Percentiles rank a stretch among this genome's conserved stretches.
Conservation (phyloP, 2,329 filamentous ascomycete species). For the Microdochium trichocladiopsis region DNA sequence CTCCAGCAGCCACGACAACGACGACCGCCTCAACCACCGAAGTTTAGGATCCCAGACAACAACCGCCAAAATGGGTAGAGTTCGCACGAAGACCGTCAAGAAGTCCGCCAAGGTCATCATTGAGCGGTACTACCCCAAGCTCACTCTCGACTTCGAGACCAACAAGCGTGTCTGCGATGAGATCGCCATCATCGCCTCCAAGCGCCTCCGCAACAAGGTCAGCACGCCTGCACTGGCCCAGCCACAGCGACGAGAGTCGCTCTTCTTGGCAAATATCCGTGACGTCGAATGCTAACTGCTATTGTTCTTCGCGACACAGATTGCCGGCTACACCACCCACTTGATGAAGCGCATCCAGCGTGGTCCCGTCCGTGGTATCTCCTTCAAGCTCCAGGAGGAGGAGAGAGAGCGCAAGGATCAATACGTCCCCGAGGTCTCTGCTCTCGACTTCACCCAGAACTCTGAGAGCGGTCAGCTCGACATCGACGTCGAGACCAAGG, state of each 20-base stretch:
- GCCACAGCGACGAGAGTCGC: no score
- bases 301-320: slow-evolving; percentile 39
- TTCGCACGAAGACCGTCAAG: slow-evolving; percentile 65
- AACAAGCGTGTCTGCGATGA: slow-evolving; percentile 99
- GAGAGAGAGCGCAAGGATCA: slow-evolving; percentile 99
- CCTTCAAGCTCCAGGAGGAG: slow-evolving; percentile 99
- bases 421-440: slow-evolving; percentile 98
- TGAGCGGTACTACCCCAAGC: slow-evolving; percentile 94
- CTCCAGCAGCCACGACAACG: slow-evolving; percentile 13
- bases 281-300: slow-evolving; percentile 5
- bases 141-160: slow-evolving; percentile 99
- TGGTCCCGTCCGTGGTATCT: slow-evolving; percentile 98
- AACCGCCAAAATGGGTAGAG: slow-evolving; percentile 62
- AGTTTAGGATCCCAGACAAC: slow-evolving; percentile 25
- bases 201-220: slow-evolving; percentile 99
- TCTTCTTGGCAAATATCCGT: no score
- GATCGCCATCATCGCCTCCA: slow-evolving; percentile 97
- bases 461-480: slow-evolving; percentile 89
- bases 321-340: slow-evolving; percentile 97
- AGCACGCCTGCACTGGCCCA: slow-evolving; percentile 18
- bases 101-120: slow-evolving; percentile 98
- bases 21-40: slow-evolving; percentile 25
- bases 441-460: slow-evolving; percentile 95
- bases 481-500: slow-evolving; percentile 96
- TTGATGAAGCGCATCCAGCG: slow-evolving; percentile 99